These are phyloP conservation scores for Pseudopithomyces maydicus DNA, from an alignment of 2,329 filamentous ascomycete genomes.

Conservation along the genomic window DNA sequence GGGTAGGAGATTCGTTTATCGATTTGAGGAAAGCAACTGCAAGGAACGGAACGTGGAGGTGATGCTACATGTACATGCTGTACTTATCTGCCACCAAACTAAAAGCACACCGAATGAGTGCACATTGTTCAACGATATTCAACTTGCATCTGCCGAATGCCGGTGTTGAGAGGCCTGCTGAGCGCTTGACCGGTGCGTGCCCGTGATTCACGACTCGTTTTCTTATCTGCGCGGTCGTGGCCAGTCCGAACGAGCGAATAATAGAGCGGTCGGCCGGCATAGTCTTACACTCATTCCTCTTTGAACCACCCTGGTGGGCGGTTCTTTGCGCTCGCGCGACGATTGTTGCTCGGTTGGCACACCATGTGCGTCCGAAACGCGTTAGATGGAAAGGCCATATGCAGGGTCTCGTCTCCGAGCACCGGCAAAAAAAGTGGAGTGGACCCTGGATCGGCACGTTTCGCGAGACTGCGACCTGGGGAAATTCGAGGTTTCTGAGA, in stretches of 20 bases:
- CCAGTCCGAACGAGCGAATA: not conserved
- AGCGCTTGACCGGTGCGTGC: not conserved
- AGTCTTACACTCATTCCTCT: constrained; percentile 6
- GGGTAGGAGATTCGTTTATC: not conserved
- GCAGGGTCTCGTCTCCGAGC: constrained; percentile 9
- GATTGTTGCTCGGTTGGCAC: not conserved
- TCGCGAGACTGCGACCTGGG: too few species aligned
- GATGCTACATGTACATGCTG: too few species aligned
- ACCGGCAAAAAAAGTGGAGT: too few species aligned
- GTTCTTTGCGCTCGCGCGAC: not conserved
- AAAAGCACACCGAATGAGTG: too few species aligned
- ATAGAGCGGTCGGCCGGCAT: not conserved
- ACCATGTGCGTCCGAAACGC: not conserved
- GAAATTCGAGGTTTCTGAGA: not conserved
- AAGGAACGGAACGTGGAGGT: not conserved
- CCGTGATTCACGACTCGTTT: not conserved
- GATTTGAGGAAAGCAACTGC: not conserved
- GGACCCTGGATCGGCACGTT: too few species aligned
- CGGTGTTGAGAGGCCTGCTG: not conserved
- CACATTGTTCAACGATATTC: too few species aligned
- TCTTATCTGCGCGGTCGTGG: constrained; percentile 3
- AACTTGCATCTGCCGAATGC: not conserved
- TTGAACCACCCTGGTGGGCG: not conserved
- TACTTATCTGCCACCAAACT: too few species aligned
- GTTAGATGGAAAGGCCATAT: not conserved